A percentile compares a stretch with the other conserved stretches of the same genome.
These are phyloP conservation scores for Kwoniella bestiolae DNA, from an alignment of 768 basidiomycete genomes.

Conservation along the genomic window DNA sequence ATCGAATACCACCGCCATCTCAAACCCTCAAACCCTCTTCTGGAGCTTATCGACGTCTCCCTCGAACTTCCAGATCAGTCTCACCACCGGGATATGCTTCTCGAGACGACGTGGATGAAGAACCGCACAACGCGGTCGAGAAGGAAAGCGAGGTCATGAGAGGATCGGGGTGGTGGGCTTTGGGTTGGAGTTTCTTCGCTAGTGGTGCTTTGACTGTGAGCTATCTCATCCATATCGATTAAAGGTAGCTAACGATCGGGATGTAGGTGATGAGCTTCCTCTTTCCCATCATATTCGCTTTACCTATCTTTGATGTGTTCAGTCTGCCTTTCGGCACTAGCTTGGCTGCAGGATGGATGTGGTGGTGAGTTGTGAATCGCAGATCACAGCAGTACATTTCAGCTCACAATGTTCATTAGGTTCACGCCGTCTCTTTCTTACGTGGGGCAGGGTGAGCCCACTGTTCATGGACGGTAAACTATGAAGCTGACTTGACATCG, in stretches of 20 bases:
- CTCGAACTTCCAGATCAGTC: constrained; percentile 37
- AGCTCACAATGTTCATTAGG: constrained; percentile 23
- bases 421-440: constrained; percentile 91
- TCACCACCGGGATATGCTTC: constrained; percentile 44
- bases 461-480: too few species aligned
- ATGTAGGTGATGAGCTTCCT: constrained; percentile 80
- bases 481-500: constrained; percentile 17
- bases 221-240: constrained; percentile 6
- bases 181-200: constrained; percentile 76
- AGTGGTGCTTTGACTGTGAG: constrained; percentile 78
- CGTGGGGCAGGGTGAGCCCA: constrained; percentile 81
- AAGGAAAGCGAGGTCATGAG: constrained; percentile 63
- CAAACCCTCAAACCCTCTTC: constrained; percentile 64
- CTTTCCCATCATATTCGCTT: constrained; percentile 82
- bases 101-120: constrained; percentile 54
- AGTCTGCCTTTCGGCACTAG: constrained; percentile 68
- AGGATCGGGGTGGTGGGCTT: constrained; percentile 74
- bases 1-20: constrained; percentile 60
- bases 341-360: constrained; percentile 85
- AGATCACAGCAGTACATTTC: neutral
- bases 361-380: constrained; percentile 63
- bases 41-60: constrained; percentile 40
- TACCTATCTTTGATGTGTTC: constrained; percentile 67
- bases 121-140: constrained; percentile 41
- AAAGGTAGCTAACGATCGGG: neutral